Evolutionary conservation across 306 rosid genomes (phyloP).

Genomic region (Dalbergia cochinchinensis): DNA sequence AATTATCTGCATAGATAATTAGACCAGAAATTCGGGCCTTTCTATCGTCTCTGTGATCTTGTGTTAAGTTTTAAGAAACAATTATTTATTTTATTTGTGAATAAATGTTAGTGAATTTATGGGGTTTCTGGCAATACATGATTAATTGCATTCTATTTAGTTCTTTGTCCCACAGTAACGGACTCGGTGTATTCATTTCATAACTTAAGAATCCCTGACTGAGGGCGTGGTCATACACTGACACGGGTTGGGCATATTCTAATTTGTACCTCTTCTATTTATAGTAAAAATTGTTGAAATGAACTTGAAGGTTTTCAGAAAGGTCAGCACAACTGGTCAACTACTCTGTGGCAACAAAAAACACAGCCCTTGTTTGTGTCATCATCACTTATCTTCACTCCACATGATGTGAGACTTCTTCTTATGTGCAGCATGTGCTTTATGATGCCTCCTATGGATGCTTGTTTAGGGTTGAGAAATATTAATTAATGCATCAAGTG

Average conservation of each 20-base stretch:
- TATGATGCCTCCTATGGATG: background rate
- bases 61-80: background rate
- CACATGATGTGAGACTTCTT: background rate
- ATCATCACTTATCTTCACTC: background rate
- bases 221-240: background rate
- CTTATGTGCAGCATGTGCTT: background rate
- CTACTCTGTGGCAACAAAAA: background rate
- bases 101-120: background rate
- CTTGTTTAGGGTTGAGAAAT: background rate
- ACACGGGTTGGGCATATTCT: background rate
- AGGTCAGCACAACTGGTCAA: background rate
- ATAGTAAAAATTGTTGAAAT: background rate
- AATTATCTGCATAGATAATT: background rate
- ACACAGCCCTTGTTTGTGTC: background rate
- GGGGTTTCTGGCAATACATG: background rate
- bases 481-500: constrained; percentile 3
- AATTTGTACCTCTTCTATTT: background rate
- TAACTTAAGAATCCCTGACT: too few species aligned
- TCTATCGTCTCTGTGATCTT: background rate
- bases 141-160: background rate
- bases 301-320: background rate
- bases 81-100: background rate
- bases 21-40: background rate
- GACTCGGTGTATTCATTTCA: too few species aligned
- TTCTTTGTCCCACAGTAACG: background rate